phyloP scores from a whole-genome alignment of 2,329 filamentous ascomycete genomes.

The Hypocrella siamensis region DNA sequence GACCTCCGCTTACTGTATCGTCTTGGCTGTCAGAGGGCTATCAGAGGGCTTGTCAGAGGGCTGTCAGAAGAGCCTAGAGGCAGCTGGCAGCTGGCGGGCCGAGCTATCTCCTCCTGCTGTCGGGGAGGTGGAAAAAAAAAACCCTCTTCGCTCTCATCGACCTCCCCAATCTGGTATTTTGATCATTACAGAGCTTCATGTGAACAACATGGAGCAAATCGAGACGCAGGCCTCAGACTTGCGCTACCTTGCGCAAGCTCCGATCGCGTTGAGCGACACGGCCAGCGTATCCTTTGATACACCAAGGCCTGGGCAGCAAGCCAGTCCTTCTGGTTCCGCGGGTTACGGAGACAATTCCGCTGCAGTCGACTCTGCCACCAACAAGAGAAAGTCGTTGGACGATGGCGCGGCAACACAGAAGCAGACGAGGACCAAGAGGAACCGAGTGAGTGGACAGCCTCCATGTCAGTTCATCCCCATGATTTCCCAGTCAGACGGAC shows the following conservation, averaged over 20 bases:
- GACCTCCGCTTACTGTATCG: too few species aligned
- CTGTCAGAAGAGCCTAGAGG: too few species aligned
- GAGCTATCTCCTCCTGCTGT: too few species aligned
- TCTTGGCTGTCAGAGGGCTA: too few species aligned
- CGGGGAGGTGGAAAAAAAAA: too few species aligned
- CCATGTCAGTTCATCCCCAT: too few species aligned
- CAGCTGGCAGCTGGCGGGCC: too few species aligned
- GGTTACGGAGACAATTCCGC: slow-evolving; percentile 35
- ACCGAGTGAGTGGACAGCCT: slow-evolving; percentile 27
- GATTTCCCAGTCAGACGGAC: too few species aligned
- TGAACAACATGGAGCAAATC: slow-evolving; percentile 38
- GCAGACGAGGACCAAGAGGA: slow-evolving; percentile 44
- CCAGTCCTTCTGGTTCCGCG: slow-evolving; percentile 21
- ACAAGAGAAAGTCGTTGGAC: slow-evolving; percentile 23
- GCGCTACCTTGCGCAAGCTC: slow-evolving; percentile 30
- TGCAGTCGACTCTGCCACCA: slow-evolving; percentile 6
- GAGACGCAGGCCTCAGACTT: slow-evolving; percentile 38
- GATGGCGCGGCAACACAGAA: slow-evolving; percentile 26
- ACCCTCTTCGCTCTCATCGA: too few species aligned
- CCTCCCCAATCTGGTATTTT: too few species aligned
- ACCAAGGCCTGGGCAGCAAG: slow-evolving; percentile 14
- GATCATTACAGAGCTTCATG: too few species aligned
- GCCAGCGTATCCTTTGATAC: slow-evolving; percentile 17
- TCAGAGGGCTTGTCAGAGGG: too few species aligned
- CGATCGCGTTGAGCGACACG: slow-evolving; percentile 14